These are phyloP conservation scores for Butyriboletus appendiculatus DNA, from an alignment of 1,284 basidiomycete genomes.

Conservation along the genomic window DNA sequence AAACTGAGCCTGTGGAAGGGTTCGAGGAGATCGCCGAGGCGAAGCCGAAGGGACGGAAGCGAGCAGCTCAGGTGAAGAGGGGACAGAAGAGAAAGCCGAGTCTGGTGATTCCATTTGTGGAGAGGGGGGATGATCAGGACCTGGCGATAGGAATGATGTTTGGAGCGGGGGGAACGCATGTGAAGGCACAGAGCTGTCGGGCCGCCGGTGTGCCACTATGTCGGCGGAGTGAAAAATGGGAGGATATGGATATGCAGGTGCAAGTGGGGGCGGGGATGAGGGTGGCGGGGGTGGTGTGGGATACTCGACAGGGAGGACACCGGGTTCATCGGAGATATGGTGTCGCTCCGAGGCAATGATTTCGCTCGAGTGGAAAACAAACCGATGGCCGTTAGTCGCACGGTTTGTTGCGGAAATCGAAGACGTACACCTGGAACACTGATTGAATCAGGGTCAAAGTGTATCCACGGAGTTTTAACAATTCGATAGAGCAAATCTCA, in stretches of 20 bases:
- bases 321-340: conserved; percentile 70
- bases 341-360: conserved; percentile 70
- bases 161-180: conserved; percentile 20
- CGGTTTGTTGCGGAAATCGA: conserved; percentile 64
- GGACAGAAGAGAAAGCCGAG: conserved; percentile 26
- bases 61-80: conserved; percentile 26
- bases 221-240: conserved; percentile 18
- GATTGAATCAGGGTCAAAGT: conserved; percentile 16
- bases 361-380: conserved; percentile 84
- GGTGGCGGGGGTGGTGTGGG: conserved; percentile 33
- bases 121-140: conserved; percentile 42
- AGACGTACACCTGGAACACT: conserved; percentile 74
- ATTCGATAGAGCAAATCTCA: conserved; percentile 32
- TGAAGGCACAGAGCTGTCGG: conserved; percentile 13
- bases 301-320: conserved; percentile 53
- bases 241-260: conserved; percentile 20
- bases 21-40: conserved; percentile 21
- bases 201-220: conserved; percentile 16
- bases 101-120: conserved; percentile 35
- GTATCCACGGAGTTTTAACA: conserved; percentile 4
- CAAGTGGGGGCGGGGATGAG: conserved; percentile 26
- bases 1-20: conserved; percentile 18
- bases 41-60: conserved; percentile 16
- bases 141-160: conserved; percentile 20
- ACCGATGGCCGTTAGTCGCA: conserved; percentile 83